Evolutionary conservation across 768 basidiomycete species (phyloP), one percentile per base, ranked within the genome.

Genomic region (Cantharellus cinnabarinus): DNA sequence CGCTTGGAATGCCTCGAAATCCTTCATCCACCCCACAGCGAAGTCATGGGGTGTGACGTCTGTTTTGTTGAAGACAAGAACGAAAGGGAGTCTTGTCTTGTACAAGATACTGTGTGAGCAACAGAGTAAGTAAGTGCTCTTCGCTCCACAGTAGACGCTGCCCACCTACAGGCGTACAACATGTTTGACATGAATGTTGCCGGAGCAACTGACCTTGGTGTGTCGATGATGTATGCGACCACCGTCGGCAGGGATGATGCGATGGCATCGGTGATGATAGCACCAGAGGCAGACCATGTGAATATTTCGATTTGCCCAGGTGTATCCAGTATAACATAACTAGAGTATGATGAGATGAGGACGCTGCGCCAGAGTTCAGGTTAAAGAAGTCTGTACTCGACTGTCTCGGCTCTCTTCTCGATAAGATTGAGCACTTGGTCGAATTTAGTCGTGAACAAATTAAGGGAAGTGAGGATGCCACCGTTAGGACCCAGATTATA

Each of bases 111-210:
- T 93, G 42, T 48, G 15, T 41, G 10, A 15, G 41, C 38, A 57
- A 29, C 4, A 42, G 20, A 48, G 39, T 3, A 4, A 34, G 35
- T 34, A 48, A 60, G 10, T 34, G 53, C 62, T 60, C 53, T 50
- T 53, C 42, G 3, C 48, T 50, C 40, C 48, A 61, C 15, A 59
- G 10, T 5, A 20, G 34, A 41, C n/a, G 38, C 15, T n/a, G 70
- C 77, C 62, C 60, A 85, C 86, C 88, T 90, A 76, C 95, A 99
- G 1, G 95, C 95, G 66, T 98, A 99, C 50, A 99, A 77, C 95
- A 99, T 99, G 71, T 99, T 99, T 20, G 84, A 88, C 95, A 98
- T 99, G 71, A 99, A 99, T 2, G 95, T 99, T 14, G 94, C 90
- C 0, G 95, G 95, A 0, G 89, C 82, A 0, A 85, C 84, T 20